phyloP scores from a whole-genome alignment of 192 early-diverging fungal genomes.

The Gonapodya sp. region DNA sequence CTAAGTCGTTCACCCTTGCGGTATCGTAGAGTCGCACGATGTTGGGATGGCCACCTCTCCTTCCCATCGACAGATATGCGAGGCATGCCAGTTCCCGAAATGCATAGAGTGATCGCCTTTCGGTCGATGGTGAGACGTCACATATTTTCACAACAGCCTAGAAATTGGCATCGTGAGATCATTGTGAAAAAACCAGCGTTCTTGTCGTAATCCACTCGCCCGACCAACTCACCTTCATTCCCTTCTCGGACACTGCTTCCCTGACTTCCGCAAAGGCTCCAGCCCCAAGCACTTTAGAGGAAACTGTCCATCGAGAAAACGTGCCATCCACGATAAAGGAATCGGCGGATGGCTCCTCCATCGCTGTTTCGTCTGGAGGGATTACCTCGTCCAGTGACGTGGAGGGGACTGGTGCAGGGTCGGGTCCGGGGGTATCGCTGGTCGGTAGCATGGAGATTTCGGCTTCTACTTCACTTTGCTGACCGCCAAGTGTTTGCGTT shows the following conservation, averaged over 20 bases:
- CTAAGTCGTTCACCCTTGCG: background rate
- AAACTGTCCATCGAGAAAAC: background rate
- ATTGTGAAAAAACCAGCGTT: background rate
- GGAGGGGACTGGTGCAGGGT: too few relatives aligned
- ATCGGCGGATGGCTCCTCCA: background rate
- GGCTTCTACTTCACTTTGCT: too few relatives aligned
- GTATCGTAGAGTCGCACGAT: constrained; percentile 3
- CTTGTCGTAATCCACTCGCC: background rate
- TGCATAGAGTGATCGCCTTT: background rate
- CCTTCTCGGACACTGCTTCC: background rate
- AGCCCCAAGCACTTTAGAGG: background rate
- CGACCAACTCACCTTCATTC: background rate
- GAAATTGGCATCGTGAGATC: background rate
- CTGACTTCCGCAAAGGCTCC: background rate
- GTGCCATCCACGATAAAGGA: background rate
- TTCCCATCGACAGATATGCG: background rate
- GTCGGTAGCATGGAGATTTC: too few relatives aligned
- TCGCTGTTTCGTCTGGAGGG: background rate
- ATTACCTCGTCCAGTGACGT: background rate
- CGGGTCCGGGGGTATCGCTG: too few relatives aligned
- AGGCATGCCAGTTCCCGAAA: background rate
- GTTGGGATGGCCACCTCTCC: constrained; percentile 6
- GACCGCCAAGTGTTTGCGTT: too few relatives aligned
- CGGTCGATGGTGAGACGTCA: background rate
- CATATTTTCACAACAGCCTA: background rate